Evolutionary conservation across 1,284 basidiomycete genomes (phyloP), one percentile per base, ranked within the genome.

Genomic region (Naganishia sp.): DNA sequence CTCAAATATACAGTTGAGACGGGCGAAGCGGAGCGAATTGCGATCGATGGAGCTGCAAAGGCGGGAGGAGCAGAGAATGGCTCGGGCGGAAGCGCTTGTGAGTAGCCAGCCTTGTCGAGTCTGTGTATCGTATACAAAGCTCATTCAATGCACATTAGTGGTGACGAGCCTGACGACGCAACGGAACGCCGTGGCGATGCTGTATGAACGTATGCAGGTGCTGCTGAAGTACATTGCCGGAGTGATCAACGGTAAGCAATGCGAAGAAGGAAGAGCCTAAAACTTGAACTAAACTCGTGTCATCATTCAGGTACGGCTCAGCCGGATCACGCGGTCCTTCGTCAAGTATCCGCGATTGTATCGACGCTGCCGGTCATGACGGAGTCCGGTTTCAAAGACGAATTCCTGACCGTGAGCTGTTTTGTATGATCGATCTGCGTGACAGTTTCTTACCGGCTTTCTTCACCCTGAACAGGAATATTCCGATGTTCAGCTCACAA

Each of bases 1-100:
- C 71, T 98, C 85, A 81, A 88, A 84, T 77, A 75, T 65, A 75
- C 73, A 63, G 88, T 99, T n/a, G 93, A 97, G 79, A 97, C 94
- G 0, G 95, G 95, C 32, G 96, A 99, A 80, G 95, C 96, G 6
- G 95, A 99, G 76, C 86, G 96, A 35, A 97, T 99, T 69, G 96
- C 96, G 1, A 95, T 99, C 0, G 94, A 99, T 78, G 94, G 92
- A 84, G 92, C 92, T 0, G 89, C 92, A 15, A 88, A 88, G 75
- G 92, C 92, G 42, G 76, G 77, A 7, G 35, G 35, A 39, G 90
- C 88, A 41, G 88, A 88, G 53, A 88, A 89, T 54, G 72, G 64
- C 89, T 87, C 6, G 90, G 87, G 70, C 78, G 90, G 89, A 73
- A 83, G 88, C 81, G 70, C 67, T 21, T 71, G 79, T 80, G 67